Percentiles rank a stretch among this genome's conserved stretches.
Evolutionary conservation across 768 basidiomycete genomes (phyloP).

Genomic region (Lepiota brunneoincarnata): DNA sequence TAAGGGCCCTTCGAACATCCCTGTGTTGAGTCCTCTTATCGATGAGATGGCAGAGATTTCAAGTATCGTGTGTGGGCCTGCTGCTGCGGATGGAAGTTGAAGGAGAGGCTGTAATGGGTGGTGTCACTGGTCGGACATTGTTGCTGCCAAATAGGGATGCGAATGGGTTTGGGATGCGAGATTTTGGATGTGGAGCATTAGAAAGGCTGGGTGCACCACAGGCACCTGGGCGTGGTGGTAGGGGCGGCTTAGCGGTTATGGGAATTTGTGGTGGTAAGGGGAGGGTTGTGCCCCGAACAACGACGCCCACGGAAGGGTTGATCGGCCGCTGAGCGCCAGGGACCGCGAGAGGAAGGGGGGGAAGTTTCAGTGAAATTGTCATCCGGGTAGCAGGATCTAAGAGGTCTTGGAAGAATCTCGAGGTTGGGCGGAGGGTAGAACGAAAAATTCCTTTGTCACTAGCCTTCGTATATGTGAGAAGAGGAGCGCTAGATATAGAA

Average conservation of each 20-base stretch:
- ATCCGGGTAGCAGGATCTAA: slow-evolving; percentile 31
- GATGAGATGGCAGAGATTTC: slow-evolving; percentile 64
- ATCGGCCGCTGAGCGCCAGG: slow-evolving; percentile 28
- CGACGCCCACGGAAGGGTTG: slow-evolving; percentile 50
- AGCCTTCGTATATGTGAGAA: background rate
- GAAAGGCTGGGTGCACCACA: slow-evolving; percentile 18
- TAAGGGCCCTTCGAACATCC: slow-evolving; percentile 54
- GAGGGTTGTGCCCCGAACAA: slow-evolving; percentile 41
- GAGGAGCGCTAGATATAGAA: background rate
- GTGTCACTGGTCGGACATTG: slow-evolving; percentile 15
- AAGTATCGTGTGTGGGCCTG: slow-evolving; percentile 22
- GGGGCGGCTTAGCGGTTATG: slow-evolving; percentile 23
- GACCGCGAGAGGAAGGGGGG: slow-evolving; percentile 49
- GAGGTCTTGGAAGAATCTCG: slow-evolving; percentile 38
- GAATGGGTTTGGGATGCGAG: slow-evolving; percentile 69
- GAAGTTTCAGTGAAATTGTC: slow-evolving; percentile 35
- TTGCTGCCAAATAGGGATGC: slow-evolving; percentile 63
- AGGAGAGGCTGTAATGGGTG: slow-evolving; percentile 14
- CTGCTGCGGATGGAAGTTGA: slow-evolving; percentile 31
- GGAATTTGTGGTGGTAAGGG: slow-evolving; percentile 48
- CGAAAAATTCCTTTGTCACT: slow-evolving; percentile 42
- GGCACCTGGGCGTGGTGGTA: slow-evolving; percentile 34
- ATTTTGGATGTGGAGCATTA: slow-evolving; percentile 19
- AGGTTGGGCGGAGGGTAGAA: slow-evolving; percentile 39
- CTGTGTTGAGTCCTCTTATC: slow-evolving; percentile 48